A percentile compares a stretch with the other conserved stretches of the same genome.
phyloP scores from a whole-genome alignment of 2,329 filamentous ascomycete species.

The Xylariaceae sp. region DNA sequence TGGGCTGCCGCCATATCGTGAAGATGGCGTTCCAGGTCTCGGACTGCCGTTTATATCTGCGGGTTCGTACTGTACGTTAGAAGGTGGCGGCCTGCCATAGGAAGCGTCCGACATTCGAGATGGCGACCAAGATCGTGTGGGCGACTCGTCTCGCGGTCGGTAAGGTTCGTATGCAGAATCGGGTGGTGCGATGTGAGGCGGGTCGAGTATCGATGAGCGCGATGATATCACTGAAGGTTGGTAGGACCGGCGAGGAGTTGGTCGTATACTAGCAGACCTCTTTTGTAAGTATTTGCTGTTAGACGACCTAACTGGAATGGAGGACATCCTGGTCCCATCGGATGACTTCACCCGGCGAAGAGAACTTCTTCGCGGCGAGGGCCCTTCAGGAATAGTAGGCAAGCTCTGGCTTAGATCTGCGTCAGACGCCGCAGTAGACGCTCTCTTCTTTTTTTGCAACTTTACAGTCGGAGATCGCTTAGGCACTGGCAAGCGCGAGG shows the following conservation, averaged over 20 bases:
- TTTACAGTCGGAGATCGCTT: conserved; percentile 40
- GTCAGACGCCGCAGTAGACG: conserved; percentile 21
- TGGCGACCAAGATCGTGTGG: conserved; percentile 56
- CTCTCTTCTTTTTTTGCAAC: conserved; percentile 42
- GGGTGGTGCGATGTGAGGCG: conserved; percentile 56
- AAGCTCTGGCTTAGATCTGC: conserved; percentile 36
- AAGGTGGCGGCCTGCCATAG: conserved; percentile 67
- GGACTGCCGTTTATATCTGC: conserved; percentile 86
- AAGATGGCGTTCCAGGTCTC: conserved; percentile 84
- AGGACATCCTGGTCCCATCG: conserved; percentile 11
- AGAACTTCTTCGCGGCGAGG: conserved; percentile 38
- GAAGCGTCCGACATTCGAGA: conserved; percentile 41
- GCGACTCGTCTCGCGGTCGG: conserved; percentile 45
- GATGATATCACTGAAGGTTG: conserved; percentile 50
- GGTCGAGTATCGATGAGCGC: conserved; percentile 48
- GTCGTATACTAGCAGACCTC: conserved; percentile 38
- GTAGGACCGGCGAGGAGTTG: conserved; percentile 42
- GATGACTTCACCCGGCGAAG: conserved; percentile 25
- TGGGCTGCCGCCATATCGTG: conserved; percentile 82
- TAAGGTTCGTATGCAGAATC: conserved; percentile 61
- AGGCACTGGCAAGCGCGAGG: conserved; percentile 20
- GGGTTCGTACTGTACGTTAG: conserved; percentile 74
- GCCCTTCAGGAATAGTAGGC: conserved; percentile 48
- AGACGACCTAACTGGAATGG: conserved; percentile 11
- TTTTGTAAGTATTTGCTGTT: conserved; percentile 37